Conservation (phyloP, 768 basidiomycete species). For the Chalciporus chontae region DNA sequence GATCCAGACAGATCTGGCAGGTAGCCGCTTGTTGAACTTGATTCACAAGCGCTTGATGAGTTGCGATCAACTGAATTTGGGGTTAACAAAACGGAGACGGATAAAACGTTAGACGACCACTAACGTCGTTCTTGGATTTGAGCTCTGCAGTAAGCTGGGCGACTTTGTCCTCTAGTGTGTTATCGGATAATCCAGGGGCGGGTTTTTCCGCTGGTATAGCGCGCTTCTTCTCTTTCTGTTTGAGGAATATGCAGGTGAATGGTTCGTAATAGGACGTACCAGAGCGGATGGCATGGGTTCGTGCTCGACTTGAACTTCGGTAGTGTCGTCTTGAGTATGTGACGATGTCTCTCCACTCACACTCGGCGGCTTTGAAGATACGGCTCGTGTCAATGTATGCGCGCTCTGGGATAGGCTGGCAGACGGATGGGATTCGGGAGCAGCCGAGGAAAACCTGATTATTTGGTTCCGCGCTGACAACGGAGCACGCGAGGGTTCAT, state of each 20-base stretch:
- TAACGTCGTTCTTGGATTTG: conserved; percentile 37
- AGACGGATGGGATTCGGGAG: conserved; percentile 11
- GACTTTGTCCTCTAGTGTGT: conserved; percentile 25
- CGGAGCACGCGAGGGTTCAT: conserved; percentile 15
- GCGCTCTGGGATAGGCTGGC: background rate
- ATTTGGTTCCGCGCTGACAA: conserved; percentile 24
- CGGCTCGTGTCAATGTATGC: background rate
- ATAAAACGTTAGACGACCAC: conserved; percentile 8
- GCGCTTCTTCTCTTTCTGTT: conserved; percentile 8
- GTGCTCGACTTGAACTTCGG: background rate
- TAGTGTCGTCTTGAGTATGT: background rate
- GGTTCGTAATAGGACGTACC: conserved; percentile 8
- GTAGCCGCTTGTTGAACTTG: conserved; percentile 61
- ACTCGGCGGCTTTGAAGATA: background rate
- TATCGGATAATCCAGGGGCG: background rate
- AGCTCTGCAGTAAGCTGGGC: conserved; percentile 44
- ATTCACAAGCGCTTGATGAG: conserved; percentile 51
- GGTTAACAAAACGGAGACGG: background rate
- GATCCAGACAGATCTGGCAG: conserved; percentile 77
- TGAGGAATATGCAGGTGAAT: conserved; percentile 1
- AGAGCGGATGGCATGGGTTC: conserved; percentile 9
- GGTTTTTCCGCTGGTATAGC: background rate
- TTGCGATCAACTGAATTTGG: conserved; percentile 41
- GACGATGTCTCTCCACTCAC: background rate
- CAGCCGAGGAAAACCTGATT: conserved; percentile 23